These are phyloP conservation scores for Termitomyces sp. DNA, from an alignment of 768 basidiomycete species.

Conservation along the genomic window DNA sequence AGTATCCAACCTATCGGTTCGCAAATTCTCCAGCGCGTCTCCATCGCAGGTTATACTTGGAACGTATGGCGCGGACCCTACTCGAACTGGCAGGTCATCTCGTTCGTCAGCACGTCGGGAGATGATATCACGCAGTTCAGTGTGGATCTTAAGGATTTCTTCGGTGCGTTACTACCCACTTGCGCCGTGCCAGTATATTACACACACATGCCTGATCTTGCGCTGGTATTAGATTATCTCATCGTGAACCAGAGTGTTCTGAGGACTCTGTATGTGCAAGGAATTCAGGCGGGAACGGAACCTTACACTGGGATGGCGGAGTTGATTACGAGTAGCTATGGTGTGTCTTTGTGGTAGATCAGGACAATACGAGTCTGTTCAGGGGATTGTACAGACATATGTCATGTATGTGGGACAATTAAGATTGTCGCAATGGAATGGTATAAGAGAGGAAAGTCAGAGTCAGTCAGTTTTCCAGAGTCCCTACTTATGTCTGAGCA, in stretches of 20 bases:
- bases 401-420: too few relatives aligned
- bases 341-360: slow-evolving; percentile 3
- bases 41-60: slow-evolving; percentile 49
- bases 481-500: too few relatives aligned
- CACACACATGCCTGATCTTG: too few relatives aligned
- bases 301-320: slow-evolving; percentile 48
- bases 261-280: slow-evolving; percentile 46
- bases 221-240: slow-evolving; percentile 53
- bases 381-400: too few relatives aligned
- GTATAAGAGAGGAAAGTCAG: too few relatives aligned
- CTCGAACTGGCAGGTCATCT: slow-evolving; percentile 51
- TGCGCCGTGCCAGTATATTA: too few relatives aligned
- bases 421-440: too few relatives aligned
- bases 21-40: slow-evolving; percentile 35
- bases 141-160: slow-evolving; percentile 51
- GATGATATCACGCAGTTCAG: slow-evolving; percentile 47
- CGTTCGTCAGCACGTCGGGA: slow-evolving; percentile 48
- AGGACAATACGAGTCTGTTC: too few relatives aligned
- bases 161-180: too few relatives aligned
- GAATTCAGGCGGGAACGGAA: slow-evolving; percentile 54
- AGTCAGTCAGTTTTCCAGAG: too few relatives aligned
- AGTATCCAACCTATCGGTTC: slow-evolving; percentile 58
- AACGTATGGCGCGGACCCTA: slow-evolving; percentile 54
- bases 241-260: slow-evolving; percentile 43
- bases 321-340: slow-evolving; percentile 30